Percentiles rank a stretch among this genome's conserved stretches.
phyloP scores from a whole-genome alignment of 1,284 basidiomycete genomes.

The Ceratobasidium sp. region DNA sequence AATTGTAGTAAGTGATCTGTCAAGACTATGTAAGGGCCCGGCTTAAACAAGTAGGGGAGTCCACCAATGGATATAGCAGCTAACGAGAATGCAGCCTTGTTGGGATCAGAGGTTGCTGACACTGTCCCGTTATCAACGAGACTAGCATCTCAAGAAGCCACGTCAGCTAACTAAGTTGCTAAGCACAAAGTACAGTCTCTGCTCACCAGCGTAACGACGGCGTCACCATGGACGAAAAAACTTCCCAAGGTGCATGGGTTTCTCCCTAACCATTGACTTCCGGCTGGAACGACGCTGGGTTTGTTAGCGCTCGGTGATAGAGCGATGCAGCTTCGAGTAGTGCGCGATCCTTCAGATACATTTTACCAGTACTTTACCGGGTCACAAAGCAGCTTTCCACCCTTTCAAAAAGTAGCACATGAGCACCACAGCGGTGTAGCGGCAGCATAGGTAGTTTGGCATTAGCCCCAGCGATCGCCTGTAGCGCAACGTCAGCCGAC shows the following conservation, averaged over 20 bases:
- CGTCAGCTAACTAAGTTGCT: neutral
- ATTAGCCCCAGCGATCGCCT: slow-evolving; percentile 5
- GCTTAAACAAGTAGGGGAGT: too few species aligned
- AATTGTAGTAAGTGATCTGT: neutral
- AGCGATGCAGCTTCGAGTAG: slow-evolving; percentile 16
- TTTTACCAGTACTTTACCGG: slow-evolving; percentile 1
- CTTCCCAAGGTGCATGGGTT: neutral
- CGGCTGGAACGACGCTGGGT: too few species aligned
- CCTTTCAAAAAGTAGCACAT: slow-evolving; percentile 2
- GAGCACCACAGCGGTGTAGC: neutral
- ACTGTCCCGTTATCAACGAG: neutral
- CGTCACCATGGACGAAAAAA: neutral
- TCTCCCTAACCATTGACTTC: neutral
- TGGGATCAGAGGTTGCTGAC: neutral
- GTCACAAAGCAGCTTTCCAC: slow-evolving; percentile 20
- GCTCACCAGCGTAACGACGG: neutral
- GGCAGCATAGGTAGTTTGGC: neutral
- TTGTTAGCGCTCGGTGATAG: slow-evolving; percentile 1
- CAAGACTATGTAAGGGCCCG: too few species aligned
- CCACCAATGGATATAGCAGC: neutral
- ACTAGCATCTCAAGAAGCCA: neutral
- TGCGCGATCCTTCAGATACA: neutral
- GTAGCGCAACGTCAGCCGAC: slow-evolving; percentile 4
- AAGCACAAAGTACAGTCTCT: neutral
- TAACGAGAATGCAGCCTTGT: neutral